Conservation (phyloP, 257 asterid genomes). For the Vinca minor region DNA sequence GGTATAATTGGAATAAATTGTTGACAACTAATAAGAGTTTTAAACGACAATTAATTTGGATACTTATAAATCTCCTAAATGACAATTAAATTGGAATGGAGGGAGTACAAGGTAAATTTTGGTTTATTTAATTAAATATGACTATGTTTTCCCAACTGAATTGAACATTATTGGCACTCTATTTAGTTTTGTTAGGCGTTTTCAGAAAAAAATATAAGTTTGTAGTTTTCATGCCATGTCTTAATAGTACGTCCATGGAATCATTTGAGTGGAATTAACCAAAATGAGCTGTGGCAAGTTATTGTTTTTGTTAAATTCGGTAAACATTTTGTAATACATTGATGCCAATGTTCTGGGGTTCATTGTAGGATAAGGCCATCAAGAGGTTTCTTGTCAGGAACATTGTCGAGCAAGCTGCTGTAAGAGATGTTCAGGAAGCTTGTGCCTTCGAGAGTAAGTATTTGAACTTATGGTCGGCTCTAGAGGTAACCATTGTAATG, state of each 20-base stretch:
- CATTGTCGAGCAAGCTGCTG: conserved; percentile 94
- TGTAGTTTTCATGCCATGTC: not conserved
- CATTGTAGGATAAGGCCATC: conserved; percentile 67
- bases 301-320: not conserved
- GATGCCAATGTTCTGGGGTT: not conserved
- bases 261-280: not conserved
- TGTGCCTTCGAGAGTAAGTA: conserved; percentile 70
- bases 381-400: conserved; percentile 84
- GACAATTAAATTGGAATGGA: too few relatives aligned
- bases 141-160: too few relatives aligned
- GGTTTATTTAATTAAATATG: not conserved
- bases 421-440: conserved; percentile 88
- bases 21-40: too few relatives aligned
- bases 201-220: too few relatives aligned
- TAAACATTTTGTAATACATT: not conserved
- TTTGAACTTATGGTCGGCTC: not conserved
- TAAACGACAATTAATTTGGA: too few relatives aligned
- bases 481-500: not conserved
- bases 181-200: too few relatives aligned
- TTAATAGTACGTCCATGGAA: not conserved
- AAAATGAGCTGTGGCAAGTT: not conserved
- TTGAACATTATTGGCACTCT: too few relatives aligned
- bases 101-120: too few relatives aligned
- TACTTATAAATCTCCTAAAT: too few relatives aligned
- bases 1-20: too few relatives aligned